phyloP scores from a whole-genome alignment of 139 green algal species.

The Desmodesmus armatus region DNA sequence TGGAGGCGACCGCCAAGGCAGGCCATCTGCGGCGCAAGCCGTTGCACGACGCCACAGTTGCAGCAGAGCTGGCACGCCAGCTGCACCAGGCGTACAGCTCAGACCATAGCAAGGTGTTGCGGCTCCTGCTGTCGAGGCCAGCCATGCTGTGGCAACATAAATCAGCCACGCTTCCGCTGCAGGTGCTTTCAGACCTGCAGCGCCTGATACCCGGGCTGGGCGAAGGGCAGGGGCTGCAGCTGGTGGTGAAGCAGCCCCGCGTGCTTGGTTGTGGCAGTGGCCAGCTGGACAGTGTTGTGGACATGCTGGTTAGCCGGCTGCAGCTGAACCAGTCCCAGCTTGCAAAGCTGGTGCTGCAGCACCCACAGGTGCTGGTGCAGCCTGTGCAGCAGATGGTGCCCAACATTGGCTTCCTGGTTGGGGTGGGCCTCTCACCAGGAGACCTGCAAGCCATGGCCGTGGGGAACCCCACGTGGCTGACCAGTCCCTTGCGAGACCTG shows the following conservation, averaged over 20 bases:
- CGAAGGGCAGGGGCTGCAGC: not conserved
- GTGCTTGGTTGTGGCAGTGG: not conserved
- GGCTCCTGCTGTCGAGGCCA: not conserved
- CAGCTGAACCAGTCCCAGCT: not conserved
- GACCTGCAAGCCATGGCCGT: constrained; percentile 6
- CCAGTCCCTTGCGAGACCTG: not conserved
- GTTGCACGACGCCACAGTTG: too few species aligned
- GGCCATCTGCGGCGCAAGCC: not conserved
- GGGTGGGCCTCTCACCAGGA: not conserved
- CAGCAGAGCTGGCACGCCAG: not conserved
- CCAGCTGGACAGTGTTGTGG: not conserved
- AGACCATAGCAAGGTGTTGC: not conserved
- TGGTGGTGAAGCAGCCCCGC: not conserved
- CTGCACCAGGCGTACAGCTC: not conserved
- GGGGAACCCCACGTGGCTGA: not conserved
- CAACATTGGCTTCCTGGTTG: constrained; percentile 25
- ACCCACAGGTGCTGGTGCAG: constrained; percentile 18
- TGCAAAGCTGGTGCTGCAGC: not conserved
- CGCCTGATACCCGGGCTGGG: not conserved
- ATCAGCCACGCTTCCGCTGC: not conserved
- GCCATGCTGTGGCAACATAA: not conserved
- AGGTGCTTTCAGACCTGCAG: not conserved
- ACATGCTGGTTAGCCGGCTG: constrained; percentile 1
- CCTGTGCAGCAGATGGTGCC: not conserved
- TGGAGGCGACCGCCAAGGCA: not conserved